Percentiles rank a stretch among this genome's conserved stretches.
Conservation (phyloP, 495 filamentous ascomycete genomes). For the Thermothielavioides terrestris region DNA sequence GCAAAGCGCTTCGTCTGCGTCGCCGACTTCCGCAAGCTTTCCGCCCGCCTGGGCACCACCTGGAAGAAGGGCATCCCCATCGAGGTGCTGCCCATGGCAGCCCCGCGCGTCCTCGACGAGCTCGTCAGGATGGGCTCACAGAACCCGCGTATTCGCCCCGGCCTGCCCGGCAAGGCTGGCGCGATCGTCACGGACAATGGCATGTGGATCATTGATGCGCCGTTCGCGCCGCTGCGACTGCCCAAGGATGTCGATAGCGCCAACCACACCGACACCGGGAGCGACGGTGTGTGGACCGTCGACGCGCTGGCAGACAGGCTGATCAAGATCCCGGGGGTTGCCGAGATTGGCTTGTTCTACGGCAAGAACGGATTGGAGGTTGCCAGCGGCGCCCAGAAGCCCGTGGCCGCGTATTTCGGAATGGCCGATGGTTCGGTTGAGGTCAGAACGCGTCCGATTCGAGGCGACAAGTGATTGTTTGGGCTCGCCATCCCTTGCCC, state of each 20-base stretch:
- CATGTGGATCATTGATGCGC: slow-evolving; percentile 89
- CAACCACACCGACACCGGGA: slow-evolving; percentile 35
- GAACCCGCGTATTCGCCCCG: slow-evolving; percentile 59
- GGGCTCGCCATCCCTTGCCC: neutral
- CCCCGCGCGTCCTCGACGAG: slow-evolving; percentile 56
- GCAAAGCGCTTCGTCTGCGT: slow-evolving; percentile 89
- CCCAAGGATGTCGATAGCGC: slow-evolving; percentile 40
- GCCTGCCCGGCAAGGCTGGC: slow-evolving; percentile 60
- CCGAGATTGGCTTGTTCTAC: slow-evolving; percentile 87
- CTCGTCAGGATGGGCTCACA: slow-evolving; percentile 62
- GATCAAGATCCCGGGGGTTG: slow-evolving; percentile 75
- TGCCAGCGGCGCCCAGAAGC: slow-evolving; percentile 69
- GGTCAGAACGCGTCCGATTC: slow-evolving; percentile 42
- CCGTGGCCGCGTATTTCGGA: slow-evolving; percentile 89
- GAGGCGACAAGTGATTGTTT: slow-evolving; percentile 12
- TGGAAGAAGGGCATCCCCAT: slow-evolving; percentile 80
- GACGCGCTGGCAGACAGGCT: slow-evolving; percentile 59
- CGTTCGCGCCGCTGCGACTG: slow-evolving; percentile 64
- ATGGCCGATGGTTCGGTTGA: slow-evolving; percentile 53
- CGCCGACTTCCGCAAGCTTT: slow-evolving; percentile 85
- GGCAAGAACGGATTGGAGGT: slow-evolving; percentile 66
- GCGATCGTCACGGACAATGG: slow-evolving; percentile 88
- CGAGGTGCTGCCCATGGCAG: slow-evolving; percentile 81
- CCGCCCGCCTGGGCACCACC: slow-evolving; percentile 60
- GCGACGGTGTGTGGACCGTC: slow-evolving; percentile 66